A percentile compares a stretch with the other conserved stretches of the same genome.
Evolutionary conservation across 2,329 filamentous ascomycete genomes (phyloP).

Genomic region (Aspergillus novoparasiticus): DNA sequence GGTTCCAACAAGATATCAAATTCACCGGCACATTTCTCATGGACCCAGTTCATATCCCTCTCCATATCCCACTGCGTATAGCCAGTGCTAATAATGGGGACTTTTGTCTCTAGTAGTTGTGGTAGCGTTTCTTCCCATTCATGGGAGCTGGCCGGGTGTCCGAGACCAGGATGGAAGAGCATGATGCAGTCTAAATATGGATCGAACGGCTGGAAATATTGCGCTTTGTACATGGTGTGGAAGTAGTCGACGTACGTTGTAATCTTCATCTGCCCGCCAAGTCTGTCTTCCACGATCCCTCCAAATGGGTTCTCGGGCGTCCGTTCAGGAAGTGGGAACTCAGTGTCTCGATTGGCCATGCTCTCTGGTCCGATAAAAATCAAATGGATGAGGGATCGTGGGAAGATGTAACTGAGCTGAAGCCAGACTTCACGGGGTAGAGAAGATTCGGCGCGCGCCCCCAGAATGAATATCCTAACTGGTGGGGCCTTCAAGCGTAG

Average conservation of each 20-base stretch:
- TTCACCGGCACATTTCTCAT: conserved; percentile 81
- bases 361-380: conserved; percentile 95
- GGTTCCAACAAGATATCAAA: conserved; percentile 91
- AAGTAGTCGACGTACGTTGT: conserved; percentile 98
- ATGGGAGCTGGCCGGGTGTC: conserved; percentile 87
- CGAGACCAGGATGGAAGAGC: conserved; percentile 93
- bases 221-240: conserved; percentile 89
- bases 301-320: conserved; percentile 89
- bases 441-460: conserved; percentile 95
- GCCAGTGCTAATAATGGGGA: conserved; percentile 90
- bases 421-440: conserved; percentile 92
- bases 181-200: conserved; percentile 98
- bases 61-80: conserved; percentile 97
- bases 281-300: conserved; percentile 87
- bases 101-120: conserved; percentile 88
- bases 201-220: conserved; percentile 90
- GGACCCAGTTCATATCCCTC: conserved; percentile 86
- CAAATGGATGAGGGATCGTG: conserved; percentile 84
- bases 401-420: conserved; percentile 92
- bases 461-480: conserved; percentile 88
- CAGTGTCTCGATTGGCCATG: conserved; percentile 90
- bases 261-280: conserved; percentile 90
- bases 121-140: conserved; percentile 94
- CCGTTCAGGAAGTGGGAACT: conserved; percentile 86
- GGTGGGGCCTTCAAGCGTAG: conserved; percentile 83